These are phyloP conservation scores for Coniochaeta ligniaria DNA, from an alignment of 2,329 filamentous ascomycete species.

Conservation along the genomic window DNA sequence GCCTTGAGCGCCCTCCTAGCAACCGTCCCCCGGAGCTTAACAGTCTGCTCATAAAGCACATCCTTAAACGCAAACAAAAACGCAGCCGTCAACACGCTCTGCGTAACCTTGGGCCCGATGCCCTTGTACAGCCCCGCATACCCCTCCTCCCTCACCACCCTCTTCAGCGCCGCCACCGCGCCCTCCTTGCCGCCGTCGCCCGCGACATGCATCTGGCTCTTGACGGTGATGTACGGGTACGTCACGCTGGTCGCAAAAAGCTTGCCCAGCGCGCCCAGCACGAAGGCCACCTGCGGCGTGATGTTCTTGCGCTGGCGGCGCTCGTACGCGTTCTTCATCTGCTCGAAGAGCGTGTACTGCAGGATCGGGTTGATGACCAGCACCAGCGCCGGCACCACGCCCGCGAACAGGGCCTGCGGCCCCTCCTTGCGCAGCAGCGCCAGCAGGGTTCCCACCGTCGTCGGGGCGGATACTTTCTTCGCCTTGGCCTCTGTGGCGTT, in stretches of 20 bases:
- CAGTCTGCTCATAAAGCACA: conserved; percentile 77
- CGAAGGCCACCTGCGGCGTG: conserved; percentile 80
- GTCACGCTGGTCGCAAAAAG: conserved; percentile 88
- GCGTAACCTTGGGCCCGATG: conserved; percentile 91
- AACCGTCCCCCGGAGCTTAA: conserved; percentile 51
- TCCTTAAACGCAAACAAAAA: conserved; percentile 99
- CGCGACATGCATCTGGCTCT: conserved; percentile 95
- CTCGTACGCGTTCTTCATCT: conserved; percentile 89
- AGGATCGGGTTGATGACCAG: conserved; percentile 97
- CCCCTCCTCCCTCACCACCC: conserved; percentile 84
- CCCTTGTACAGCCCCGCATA: conserved; percentile 89
- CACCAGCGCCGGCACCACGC: conserved; percentile 85
- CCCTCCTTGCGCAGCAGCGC: conserved; percentile 79
- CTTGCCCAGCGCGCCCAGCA: conserved; percentile 89
- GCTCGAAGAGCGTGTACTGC: conserved; percentile 98
- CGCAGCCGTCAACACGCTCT: conserved; percentile 92
- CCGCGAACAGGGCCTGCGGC: conserved; percentile 76
- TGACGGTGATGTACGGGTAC: conserved; percentile 98
- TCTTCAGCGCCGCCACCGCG: conserved; percentile 68
- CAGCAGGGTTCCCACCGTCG: conserved; percentile 75
- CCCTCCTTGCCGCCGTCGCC: conserved; percentile 73
- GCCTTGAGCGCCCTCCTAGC: conserved; percentile 28
- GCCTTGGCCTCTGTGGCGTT: conserved; percentile 17
- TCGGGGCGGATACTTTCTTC: conserved; percentile 44
- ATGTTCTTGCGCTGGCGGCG: conserved; percentile 54